Evolutionary conservation across 768 basidiomycete genomes (phyloP), one percentile per base, ranked within the genome.

Genomic region (Tricholoma hemisulphureum): DNA sequence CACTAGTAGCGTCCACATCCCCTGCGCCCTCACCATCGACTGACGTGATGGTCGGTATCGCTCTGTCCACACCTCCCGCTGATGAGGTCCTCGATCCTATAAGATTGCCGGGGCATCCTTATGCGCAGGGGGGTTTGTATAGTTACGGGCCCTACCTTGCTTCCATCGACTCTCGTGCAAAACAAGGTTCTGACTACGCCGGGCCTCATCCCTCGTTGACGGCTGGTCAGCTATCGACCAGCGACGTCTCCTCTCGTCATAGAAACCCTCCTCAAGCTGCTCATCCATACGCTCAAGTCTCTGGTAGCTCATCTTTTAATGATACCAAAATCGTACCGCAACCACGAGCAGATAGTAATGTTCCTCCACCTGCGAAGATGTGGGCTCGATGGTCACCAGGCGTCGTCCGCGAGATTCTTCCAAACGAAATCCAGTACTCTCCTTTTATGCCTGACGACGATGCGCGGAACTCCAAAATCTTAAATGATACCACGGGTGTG

Each of bases 401-500:
- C 4, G 61, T 75, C 13, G 73, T 80, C 6, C 71, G 76, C 45
- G 81, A 82, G 63, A 65, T 83, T 28, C 63, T 80, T 14, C 76
- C 78, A 0, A 68, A 61, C 18, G 81, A 83, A 49, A 66, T 83
- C 21, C 67, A 73, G 50, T 82, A 82, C 60, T 83, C 82, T 28
- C 82, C 82, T 8, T 79, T 71, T 58, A 63, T 73, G 34, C 60
- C 74, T 13, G 51, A 52, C 26, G 43, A 24, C 35, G 57, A 55
- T 4, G 53, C 58, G 41, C 64, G 73, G n/a, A 66, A 67, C 14
- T 71, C 71, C 16, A 69, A 63, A 56, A 64, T 59, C 26, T 79
- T 79, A 45, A 72, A 80, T 59, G 80, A 83, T 69, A 78, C 72
- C 23, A 81, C 84, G 37, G 85, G 83, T 10, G 79, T 89, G 7